A percentile compares a stretch with the other conserved stretches of the same genome.
Evolutionary conservation across 345 rosid species (phyloP).

Genomic region (Syzygium aqueum): DNA sequence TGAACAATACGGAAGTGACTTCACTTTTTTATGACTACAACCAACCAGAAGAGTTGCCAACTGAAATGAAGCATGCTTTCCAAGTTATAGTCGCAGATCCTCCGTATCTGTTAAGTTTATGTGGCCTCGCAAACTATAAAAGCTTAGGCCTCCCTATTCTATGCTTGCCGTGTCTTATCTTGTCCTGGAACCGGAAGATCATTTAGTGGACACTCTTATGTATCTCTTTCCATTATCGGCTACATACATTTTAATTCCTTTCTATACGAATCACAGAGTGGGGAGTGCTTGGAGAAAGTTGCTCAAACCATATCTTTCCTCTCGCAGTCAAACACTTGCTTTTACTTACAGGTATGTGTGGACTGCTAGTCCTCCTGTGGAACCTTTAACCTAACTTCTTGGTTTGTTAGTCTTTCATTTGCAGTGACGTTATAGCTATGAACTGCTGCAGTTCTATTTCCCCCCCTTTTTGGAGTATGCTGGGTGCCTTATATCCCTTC

Average conservation of each 20-base stretch:
- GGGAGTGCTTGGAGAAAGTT: constrained; percentile 80
- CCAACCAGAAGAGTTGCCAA: constrained; percentile 55
- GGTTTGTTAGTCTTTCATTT: not conserved
- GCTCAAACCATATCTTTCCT: constrained; percentile 60
- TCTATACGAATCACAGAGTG: constrained; percentile 46
- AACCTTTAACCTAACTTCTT: not conserved
- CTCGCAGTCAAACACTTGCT: constrained; percentile 42
- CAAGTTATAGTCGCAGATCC: constrained; percentile 80
- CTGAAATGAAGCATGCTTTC: constrained; percentile 50
- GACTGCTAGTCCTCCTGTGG: not conserved
- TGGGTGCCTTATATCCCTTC: not conserved
- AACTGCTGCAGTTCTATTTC: not conserved
- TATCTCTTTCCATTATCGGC: not conserved
- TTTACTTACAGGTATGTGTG: constrained; percentile 71
- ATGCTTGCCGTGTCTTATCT: not conserved
- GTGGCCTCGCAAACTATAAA: not conserved
- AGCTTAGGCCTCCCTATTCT: not conserved
- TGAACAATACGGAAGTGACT: constrained; percentile 61
- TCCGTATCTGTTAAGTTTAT: constrained; percentile 69
- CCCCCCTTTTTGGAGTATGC: not conserved
- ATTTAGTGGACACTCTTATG: not conserved
- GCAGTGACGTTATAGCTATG: not conserved
- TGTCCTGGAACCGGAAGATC: not conserved
- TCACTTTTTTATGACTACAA: constrained; percentile 75
- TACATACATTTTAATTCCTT: not conserved